Evolutionary conservation across 2,329 filamentous ascomycete species (phyloP), one percentile per base, ranked within the genome.

Genomic region (Clarireedia sp.): DNA sequence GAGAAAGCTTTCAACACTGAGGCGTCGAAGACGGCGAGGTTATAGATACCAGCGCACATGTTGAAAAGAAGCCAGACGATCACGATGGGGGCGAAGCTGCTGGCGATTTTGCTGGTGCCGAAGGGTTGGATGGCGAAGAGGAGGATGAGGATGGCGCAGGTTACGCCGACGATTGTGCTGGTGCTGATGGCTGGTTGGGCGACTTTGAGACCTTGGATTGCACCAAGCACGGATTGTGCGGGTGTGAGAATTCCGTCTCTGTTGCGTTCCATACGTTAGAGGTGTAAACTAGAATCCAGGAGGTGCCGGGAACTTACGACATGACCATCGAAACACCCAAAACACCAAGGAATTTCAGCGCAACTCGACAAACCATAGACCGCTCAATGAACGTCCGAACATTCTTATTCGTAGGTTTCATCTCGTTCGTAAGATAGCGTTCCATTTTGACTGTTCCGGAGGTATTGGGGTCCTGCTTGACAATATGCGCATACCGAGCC

Each of bases 251-350:
- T 77, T 46, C 84, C 83, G 66, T 87, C 78, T n/a, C 59, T 47
- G 5, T 5, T 12, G 10, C 1, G 2, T 33, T 33, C 29, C 29
- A 43, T 10, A 9, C 21, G 19, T 64, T 50, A 62, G 56, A 14
- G 29, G 12, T 14, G 21, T 17, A 26, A 46, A 26, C 1, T 46
- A 46, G 12, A 19, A 14, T 12, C 1, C n/a, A 23, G 14, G 24
- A 21, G 2, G 0, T n/a, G 29, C 9, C 8, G 14, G 7, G 70
- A 12, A 65, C 61, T 57, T 58, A 65, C 55, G 62, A 61, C 70
- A 87, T 82, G 59, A 87, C 82, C 76, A 87, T 80, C 26, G 80
- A 80, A 9, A 87, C 84, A 10, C 81, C 83, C 8, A 87, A 70
- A 1, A 87, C 81, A 1, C 82, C 83, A 45, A 86, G 75, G 1